Evolutionary conservation across 306 rosid genomes (phyloP).

Genomic region (Cucurbita pepo): DNA sequence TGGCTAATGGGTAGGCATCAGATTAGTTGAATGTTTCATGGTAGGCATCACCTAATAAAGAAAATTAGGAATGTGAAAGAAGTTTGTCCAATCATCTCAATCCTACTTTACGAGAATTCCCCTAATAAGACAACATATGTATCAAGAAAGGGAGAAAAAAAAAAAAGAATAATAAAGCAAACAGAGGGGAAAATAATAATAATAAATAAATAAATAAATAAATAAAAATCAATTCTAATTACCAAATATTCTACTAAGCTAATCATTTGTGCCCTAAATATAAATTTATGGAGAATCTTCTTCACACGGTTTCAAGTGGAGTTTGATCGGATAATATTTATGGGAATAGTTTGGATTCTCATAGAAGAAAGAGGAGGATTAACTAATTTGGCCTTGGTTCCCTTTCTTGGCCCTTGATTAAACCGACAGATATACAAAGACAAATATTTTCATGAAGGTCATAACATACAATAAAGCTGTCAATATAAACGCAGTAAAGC

Average conservation of each 20-base stretch:
- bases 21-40: constrained; percentile 1
- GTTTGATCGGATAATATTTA: neutral
- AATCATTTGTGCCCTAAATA: constrained; percentile 13
- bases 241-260: constrained; percentile 19
- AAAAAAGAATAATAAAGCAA: too few species aligned
- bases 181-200: neutral
- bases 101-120: neutral
- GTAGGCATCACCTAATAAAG: constrained; percentile 8
- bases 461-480: neutral
- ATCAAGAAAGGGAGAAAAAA: neutral
- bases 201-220: neutral
- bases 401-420: neutral
- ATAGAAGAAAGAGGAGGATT: neutral
- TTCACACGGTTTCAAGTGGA: constrained; percentile 5
- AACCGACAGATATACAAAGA: neutral
- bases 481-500: neutral
- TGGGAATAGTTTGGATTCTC: constrained; percentile 5
- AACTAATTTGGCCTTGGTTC: neutral
- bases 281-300: constrained; percentile 10
- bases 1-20: neutral
- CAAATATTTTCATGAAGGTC: neutral
- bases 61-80: neutral
- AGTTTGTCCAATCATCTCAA: neutral
- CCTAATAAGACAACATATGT: constrained; percentile 23
- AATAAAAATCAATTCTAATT: neutral